Evolutionary conservation across 192 early-diverging fungal species (phyloP).

Genomic region (Rhizoclosmatium sp.): DNA sequence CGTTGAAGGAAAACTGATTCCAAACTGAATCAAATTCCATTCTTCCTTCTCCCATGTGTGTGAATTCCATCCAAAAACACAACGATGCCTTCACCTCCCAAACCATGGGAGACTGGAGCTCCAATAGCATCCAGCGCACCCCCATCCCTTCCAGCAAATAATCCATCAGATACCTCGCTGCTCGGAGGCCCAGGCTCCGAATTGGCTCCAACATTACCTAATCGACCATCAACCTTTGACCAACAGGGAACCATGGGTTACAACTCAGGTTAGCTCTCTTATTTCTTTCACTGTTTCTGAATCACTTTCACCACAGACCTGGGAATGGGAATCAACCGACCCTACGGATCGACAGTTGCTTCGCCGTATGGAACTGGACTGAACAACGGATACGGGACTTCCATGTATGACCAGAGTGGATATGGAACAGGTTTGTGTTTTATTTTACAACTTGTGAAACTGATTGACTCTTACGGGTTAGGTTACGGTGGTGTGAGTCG

Average conservation of each 20-base stretch:
- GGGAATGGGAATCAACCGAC: neutral
- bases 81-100: slow-evolving; percentile 18
- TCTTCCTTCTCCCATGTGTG: no score
- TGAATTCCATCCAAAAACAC: no score
- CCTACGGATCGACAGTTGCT: neutral
- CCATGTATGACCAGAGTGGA: slow-evolving; percentile 30
- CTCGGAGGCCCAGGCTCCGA: slow-evolving; percentile 21
- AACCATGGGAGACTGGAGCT: slow-evolving; percentile 39
- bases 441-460: neutral
- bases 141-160: slow-evolving; percentile 25
- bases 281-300: neutral
- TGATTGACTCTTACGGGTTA: neutral
- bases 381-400: slow-evolving; percentile 26
- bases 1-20: no score
- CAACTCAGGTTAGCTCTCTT: slow-evolving; percentile 14
- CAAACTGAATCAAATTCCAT: no score
- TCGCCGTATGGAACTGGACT: slow-evolving; percentile 12
- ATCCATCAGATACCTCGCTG: slow-evolving; percentile 34
- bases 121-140: slow-evolving; percentile 42
- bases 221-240: slow-evolving; percentile 26
- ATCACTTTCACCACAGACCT: neutral
- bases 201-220: slow-evolving; percentile 15
- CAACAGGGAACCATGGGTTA: neutral
- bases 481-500: slow-evolving; percentile 29
- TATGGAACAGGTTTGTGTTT: slow-evolving; percentile 31